These are phyloP conservation scores for Silene uniflora DNA, from an alignment of 148 eudicot genomes.

Conservation along the genomic window DNA sequence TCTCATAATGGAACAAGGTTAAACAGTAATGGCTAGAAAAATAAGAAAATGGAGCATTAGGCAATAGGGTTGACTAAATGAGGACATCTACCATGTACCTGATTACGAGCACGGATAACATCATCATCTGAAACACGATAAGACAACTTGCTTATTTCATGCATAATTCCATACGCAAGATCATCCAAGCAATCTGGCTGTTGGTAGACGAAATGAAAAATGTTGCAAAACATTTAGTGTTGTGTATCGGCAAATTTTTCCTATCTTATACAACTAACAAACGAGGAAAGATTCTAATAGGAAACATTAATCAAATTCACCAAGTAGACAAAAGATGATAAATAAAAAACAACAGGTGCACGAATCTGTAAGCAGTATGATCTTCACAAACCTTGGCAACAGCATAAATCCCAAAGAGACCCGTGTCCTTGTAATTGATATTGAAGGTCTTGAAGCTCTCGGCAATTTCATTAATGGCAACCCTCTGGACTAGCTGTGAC, in stretches of 20 bases:
- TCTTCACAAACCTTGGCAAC: slow-evolving; percentile 42
- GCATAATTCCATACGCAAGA: slow-evolving; percentile 59
- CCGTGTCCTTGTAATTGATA: slow-evolving; percentile 47
- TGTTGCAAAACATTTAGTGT: not conserved
- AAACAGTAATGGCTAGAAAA: not conserved
- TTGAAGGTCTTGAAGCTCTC: slow-evolving; percentile 45
- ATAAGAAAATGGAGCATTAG: not conserved
- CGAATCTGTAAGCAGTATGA: not conserved
- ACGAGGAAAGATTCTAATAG: not conserved
- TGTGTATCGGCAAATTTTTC: not conserved
- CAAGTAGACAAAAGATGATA: not conserved
- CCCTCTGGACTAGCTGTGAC: slow-evolving; percentile 48
- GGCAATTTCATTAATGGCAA: slow-evolving; percentile 43
- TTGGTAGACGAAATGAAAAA: slow-evolving; percentile 9
- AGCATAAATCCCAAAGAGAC: slow-evolving; percentile 55
- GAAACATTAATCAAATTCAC: not conserved
- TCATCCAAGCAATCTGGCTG: slow-evolving; percentile 62
- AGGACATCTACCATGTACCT: slow-evolving; percentile 35
- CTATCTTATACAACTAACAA: not conserved
- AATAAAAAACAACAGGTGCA: not conserved
- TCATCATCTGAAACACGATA: slow-evolving; percentile 58
- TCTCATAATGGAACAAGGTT: not conserved
- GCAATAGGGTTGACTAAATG: not conserved
- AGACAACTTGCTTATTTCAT: slow-evolving; percentile 47
- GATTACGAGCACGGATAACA: slow-evolving; percentile 66